These are phyloP conservation scores for Penicillium verhagenii DNA, from an alignment of 495 filamentous ascomycete genomes.

Conservation along the genomic window DNA sequence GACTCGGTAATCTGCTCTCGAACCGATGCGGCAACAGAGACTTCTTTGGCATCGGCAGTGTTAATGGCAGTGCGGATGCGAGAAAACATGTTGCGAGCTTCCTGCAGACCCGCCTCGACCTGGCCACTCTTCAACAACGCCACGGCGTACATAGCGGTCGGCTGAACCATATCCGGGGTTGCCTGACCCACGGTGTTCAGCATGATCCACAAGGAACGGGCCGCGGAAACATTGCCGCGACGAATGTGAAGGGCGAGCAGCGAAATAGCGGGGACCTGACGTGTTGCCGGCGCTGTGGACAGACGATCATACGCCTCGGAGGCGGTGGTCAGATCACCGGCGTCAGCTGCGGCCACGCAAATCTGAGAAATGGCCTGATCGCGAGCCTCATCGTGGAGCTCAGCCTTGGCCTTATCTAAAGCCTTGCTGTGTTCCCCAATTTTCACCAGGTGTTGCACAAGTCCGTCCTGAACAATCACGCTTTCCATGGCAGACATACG, in stretches of 20 bases:
- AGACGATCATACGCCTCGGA: slow-evolving; percentile 62
- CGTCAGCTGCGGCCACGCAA: slow-evolving; percentile 74
- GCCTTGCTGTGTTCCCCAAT: slow-evolving; percentile 64
- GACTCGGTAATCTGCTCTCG: slow-evolving; percentile 85
- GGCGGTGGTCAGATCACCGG: slow-evolving; percentile 67
- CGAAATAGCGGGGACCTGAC: slow-evolving; percentile 70
- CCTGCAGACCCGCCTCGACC: slow-evolving; percentile 69
- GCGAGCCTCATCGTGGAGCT: slow-evolving; percentile 47
- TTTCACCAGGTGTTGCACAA: slow-evolving; percentile 69
- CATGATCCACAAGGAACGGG: slow-evolving; percentile 72
- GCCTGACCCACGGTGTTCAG: slow-evolving; percentile 60
- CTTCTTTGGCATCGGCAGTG: slow-evolving; percentile 38
- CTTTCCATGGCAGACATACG: slow-evolving; percentile 61
- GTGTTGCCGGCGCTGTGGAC: slow-evolving; percentile 44
- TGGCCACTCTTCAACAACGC: slow-evolving; percentile 78
- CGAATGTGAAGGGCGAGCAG: slow-evolving; percentile 84
- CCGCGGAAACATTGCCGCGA: slow-evolving; percentile 69
- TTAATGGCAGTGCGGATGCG: slow-evolving; percentile 72
- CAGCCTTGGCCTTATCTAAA: slow-evolving; percentile 58
- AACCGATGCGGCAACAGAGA: slow-evolving; percentile 34
- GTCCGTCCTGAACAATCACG: slow-evolving; percentile 66
- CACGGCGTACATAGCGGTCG: slow-evolving; percentile 80
- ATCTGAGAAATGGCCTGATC: slow-evolving; percentile 57
- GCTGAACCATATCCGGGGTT: slow-evolving; percentile 72
- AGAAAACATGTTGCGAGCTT: slow-evolving; percentile 78